Percentiles rank a stretch among this genome's conserved stretches.
Evolutionary conservation across 2,329 filamentous ascomycete genomes (phyloP).

Genomic region (Huntiella savannae): DNA sequence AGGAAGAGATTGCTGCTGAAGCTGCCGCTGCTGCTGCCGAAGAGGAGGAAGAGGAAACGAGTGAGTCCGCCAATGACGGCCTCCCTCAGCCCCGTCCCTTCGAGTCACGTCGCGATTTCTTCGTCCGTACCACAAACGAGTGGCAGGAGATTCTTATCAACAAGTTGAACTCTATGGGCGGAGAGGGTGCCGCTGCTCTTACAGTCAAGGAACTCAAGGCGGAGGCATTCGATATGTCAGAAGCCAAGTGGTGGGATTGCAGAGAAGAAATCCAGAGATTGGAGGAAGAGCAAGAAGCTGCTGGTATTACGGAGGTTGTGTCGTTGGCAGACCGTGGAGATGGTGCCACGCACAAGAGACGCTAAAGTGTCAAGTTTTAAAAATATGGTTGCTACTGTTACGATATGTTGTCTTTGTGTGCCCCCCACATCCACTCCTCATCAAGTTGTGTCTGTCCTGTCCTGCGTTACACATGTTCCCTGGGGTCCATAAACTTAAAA

Average conservation of each 20-base stretch:
- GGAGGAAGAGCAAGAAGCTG: conserved; percentile 91
- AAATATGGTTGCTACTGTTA: neutral
- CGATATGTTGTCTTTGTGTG: no score
- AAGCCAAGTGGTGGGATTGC: conserved; percentile 98
- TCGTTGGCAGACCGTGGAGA: conserved; percentile 58
- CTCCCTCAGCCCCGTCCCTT: conserved; percentile 69
- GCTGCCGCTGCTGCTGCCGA: conserved; percentile 19
- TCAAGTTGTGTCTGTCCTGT: no score
- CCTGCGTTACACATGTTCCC: no score
- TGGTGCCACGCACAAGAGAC: conserved; percentile 21
- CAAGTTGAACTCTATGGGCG: conserved; percentile 47
- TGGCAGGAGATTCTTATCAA: conserved; percentile 83
- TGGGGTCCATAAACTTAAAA: no score
- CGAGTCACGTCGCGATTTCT: conserved; percentile 81
- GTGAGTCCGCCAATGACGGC: conserved; percentile 45
- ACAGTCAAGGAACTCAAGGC: conserved; percentile 83
- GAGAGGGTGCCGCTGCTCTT: conserved; percentile 42
- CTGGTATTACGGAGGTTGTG: conserved; percentile 86
- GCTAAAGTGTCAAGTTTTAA: conserved; percentile 5
- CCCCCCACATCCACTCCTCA: no score
- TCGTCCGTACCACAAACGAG: conserved; percentile 63
- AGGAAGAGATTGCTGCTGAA: conserved; percentile 20
- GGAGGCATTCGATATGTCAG: conserved; percentile 72
- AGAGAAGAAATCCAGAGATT: conserved; percentile 79
- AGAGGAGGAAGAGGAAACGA: conserved; percentile 27